These are phyloP conservation scores for Mortierella sp. DNA, from an alignment of 371 early-diverging fungal genomes.

Conservation along the genomic window DNA sequence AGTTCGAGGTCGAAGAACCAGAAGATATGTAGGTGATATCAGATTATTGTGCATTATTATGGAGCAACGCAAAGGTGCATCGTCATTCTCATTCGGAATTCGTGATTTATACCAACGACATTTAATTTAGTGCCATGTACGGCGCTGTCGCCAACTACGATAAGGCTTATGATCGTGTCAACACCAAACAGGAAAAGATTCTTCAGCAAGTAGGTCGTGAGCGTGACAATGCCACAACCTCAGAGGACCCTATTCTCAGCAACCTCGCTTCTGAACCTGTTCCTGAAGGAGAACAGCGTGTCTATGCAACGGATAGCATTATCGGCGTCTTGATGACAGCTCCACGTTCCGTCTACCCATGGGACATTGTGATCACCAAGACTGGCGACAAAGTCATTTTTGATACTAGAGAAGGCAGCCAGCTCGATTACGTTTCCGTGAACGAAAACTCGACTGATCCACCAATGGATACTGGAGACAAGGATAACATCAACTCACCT, in stretches of 20 bases:
- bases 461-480: slow-evolving; percentile 88
- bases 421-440: slow-evolving; percentile 86
- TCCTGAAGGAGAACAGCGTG: slow-evolving; percentile 74
- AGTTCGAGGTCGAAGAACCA: slow-evolving; percentile 81
- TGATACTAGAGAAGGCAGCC: slow-evolving; percentile 92
- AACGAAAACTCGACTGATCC: slow-evolving; percentile 96
- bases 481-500: slow-evolving; percentile 92
- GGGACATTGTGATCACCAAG: slow-evolving; percentile 96
- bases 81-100: not conserved
- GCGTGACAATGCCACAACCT: slow-evolving; percentile 84
- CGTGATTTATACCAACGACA: not conserved
- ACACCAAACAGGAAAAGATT: slow-evolving; percentile 82
- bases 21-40: slow-evolving; percentile 76
- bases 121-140: slow-evolving; percentile 62
- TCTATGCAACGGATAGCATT: slow-evolving; percentile 93
- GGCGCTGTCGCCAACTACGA: slow-evolving; percentile 86
- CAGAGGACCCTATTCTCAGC: slow-evolving; percentile 84
- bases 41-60: not conserved
- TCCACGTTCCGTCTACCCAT: slow-evolving; percentile 92
- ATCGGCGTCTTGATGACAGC: slow-evolving; percentile 94
- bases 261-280: slow-evolving; percentile 67
- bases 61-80: not conserved
- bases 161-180: slow-evolving; percentile 88
- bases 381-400: slow-evolving; percentile 87
- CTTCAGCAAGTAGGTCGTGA: slow-evolving; percentile 78